Percentiles rank a stretch among this genome's conserved stretches.
phyloP scores from a whole-genome alignment of 495 filamentous ascomycete species.

The Penicillium ucsense region DNA sequence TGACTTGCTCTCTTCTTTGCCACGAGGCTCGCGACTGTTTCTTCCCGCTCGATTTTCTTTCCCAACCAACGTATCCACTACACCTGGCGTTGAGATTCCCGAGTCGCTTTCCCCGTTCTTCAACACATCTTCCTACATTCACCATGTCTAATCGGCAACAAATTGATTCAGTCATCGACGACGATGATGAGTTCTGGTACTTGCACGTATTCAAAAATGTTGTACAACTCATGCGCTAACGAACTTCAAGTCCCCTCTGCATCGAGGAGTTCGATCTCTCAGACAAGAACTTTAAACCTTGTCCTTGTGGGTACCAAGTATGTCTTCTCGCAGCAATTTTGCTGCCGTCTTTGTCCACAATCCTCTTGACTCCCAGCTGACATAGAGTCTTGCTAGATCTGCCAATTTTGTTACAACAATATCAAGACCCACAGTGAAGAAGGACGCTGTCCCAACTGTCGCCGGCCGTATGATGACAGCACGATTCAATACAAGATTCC shows the following conservation, averaged over 20 bases:
- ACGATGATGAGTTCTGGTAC: conserved; percentile 89
- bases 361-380: conserved; percentile 4
- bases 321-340: conserved; percentile 4
- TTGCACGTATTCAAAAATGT: conserved; percentile 11
- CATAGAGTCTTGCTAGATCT: conserved; percentile 52
- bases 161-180: conserved; percentile 95
- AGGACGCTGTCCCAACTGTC: conserved; percentile 90
- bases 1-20: conserved; percentile 3
- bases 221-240: conserved; percentile 7
- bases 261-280: conserved; percentile 98
- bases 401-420: conserved; percentile 99
- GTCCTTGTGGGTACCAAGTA: conserved; percentile 98
- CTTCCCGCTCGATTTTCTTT: conserved; percentile 7
- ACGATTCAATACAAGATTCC: conserved; percentile 93
- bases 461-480: conserved; percentile 88
- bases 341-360: neutral
- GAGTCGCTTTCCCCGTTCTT: conserved; percentile 14
- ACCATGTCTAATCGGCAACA: conserved; percentile 56
- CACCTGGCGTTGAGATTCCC: conserved; percentile 21
- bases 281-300: conserved; percentile 94
- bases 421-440: conserved; percentile 89
- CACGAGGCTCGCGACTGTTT: conserved; percentile 5
- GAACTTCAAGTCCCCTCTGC: conserved; percentile 67
- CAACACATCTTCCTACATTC: conserved; percentile 11
- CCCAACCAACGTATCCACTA: conserved; percentile 15